Evolutionary conservation across 1,284 basidiomycete species (phyloP), one percentile per base, ranked within the genome.

Genomic region (Apiotrichum siamense): DNA sequence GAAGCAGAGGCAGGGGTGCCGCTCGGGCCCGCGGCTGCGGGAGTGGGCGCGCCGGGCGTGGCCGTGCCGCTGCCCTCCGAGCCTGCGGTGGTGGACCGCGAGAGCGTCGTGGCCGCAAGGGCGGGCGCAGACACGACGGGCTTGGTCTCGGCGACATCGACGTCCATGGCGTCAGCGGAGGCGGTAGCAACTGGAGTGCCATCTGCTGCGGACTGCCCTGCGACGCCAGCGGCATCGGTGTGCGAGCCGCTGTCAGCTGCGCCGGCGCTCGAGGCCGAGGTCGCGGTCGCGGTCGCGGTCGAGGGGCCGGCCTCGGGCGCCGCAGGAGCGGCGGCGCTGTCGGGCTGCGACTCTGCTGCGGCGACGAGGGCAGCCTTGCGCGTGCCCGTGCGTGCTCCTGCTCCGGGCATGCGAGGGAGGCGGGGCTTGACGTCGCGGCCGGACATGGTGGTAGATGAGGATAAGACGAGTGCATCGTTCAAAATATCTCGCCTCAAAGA

Each of bases 351-450:
- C 27, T 43, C 18, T 1, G 54, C 54, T 0, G 54, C 54, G 3
- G 54, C 54, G 15, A 52, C 47, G 10, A 56, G 54, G 3, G 50
- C 7, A 7, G 33, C 33, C 12, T n/a, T n/a, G n/a, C n/a, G 44
- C 1, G 49, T 43, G 18, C 49, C 38, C 6, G 46, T n/a, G 4
- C 46, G 31, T 7, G 36, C 15, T 29, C 25, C 13, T 29, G 50
- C 49, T 15, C 54, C 54, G 18, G 54, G 54, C 50, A 56, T 52
- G 12, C 48, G 47, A 0, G 54, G 50, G 9, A 56, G 47, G 21
- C 50, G 50, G 29, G 54, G 50, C 37, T 49, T 52, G 38, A 44
- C 41, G 41, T 52, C 46, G 35, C 35, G 45, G 24, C 50, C 45
- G 23, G 45, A 47, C 49, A 51, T 51, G 37, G 31, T 46, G 44